Percentiles rank a stretch among this genome's conserved stretches.
Conservation (phyloP, 1,284 basidiomycete species). For the Ustilago curta region DNA sequence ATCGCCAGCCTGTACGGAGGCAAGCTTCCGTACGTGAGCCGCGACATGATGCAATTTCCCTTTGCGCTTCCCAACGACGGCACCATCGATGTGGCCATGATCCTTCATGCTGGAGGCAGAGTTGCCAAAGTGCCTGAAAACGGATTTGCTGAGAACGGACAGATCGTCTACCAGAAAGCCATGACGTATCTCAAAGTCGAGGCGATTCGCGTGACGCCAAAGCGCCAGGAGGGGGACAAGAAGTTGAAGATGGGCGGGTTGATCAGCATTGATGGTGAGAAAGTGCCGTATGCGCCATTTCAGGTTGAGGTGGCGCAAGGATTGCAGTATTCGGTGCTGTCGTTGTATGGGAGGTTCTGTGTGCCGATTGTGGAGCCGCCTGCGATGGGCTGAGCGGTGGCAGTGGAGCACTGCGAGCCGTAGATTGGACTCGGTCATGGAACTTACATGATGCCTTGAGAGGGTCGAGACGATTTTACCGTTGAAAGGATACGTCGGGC, state of each 20-base stretch:
- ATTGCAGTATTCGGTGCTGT: slow-evolving; percentile 43
- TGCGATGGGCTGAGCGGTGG: neutral
- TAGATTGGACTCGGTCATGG: neutral
- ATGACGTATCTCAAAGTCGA: slow-evolving; percentile 64
- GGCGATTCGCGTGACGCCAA: slow-evolving; percentile 64
- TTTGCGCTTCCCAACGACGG: slow-evolving; percentile 62
- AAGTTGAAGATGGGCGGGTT: slow-evolving; percentile 45
- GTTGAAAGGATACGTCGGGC: too few species aligned
- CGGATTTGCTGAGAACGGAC: slow-evolving; percentile 56
- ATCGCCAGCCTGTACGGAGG: slow-evolving; percentile 64
- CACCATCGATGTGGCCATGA: slow-evolving; percentile 58
- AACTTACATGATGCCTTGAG: too few species aligned
- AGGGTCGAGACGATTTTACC: too few species aligned
- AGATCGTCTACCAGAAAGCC: slow-evolving; percentile 54
- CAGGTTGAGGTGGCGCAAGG: slow-evolving; percentile 79
- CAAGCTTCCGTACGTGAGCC: slow-evolving; percentile 65
- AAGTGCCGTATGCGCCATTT: slow-evolving; percentile 81
- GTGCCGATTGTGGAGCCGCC: slow-evolving; percentile 44
- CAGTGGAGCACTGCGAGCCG: neutral
- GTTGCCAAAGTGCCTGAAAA: slow-evolving; percentile 55
- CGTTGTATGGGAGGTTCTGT: slow-evolving; percentile 50
- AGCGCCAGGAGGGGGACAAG: slow-evolving; percentile 46
- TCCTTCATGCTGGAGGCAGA: slow-evolving; percentile 57
- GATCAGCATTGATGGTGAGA: slow-evolving; percentile 81
- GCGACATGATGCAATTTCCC: slow-evolving; percentile 67